Conservation (phyloP, 2,329 filamentous ascomycete species). For the Clarireedia paspali region DNA sequence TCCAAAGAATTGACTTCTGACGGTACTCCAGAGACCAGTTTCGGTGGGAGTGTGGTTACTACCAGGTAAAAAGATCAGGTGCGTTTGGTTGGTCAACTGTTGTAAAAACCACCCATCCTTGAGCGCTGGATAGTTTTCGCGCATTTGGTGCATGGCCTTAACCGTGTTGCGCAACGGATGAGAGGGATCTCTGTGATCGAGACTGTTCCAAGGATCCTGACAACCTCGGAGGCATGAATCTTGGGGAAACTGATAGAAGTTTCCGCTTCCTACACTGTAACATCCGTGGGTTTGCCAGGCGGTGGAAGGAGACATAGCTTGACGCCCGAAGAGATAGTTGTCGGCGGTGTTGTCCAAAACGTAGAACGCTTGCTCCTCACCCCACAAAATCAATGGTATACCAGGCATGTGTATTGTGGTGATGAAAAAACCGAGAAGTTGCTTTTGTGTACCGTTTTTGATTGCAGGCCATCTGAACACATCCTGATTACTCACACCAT, state of each 20-base stretch:
- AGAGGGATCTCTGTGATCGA: constrained; percentile 56
- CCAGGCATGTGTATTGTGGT: constrained; percentile 53
- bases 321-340: constrained; percentile 59
- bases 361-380: constrained; percentile 60
- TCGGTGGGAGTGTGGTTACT: constrained; percentile 46
- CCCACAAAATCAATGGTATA: constrained; percentile 52
- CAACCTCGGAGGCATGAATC: constrained; percentile 47
- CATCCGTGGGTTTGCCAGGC: constrained; percentile 61
- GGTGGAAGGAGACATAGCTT: constrained; percentile 51
- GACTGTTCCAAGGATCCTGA: constrained; percentile 46
- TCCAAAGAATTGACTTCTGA: constrained; percentile 41
- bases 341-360: constrained; percentile 54
- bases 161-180: constrained; percentile 53
- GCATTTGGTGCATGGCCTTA: constrained; percentile 54
- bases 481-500: constrained; percentile 57
- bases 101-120: constrained; percentile 51
- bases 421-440: constrained; percentile 50
- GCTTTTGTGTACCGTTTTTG: constrained; percentile 46
- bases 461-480: constrained; percentile 58
- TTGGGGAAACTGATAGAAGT: constrained; percentile 51
- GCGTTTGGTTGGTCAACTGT: constrained; percentile 49
- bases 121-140: constrained; percentile 46
- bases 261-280: constrained; percentile 46
- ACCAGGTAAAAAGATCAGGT: constrained; percentile 42
- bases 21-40: constrained; percentile 52